phyloP scores from a whole-genome alignment of 495 filamentous ascomycete genomes.

The Lasiosphaeriaceae sp. region DNA sequence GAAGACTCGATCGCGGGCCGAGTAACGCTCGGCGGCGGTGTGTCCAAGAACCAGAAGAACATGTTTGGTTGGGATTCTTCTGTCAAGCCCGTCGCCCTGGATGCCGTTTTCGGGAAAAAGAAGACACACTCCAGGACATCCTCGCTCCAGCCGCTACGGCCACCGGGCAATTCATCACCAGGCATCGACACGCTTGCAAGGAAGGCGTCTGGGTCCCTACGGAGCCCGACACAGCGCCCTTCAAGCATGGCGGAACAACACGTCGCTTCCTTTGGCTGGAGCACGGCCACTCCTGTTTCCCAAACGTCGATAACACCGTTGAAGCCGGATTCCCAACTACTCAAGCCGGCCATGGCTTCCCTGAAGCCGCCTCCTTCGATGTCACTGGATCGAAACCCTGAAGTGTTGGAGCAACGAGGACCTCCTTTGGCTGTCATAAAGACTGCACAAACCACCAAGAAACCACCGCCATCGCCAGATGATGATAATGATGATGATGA shows the following conservation, averaged over 20 bases:
- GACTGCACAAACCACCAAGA: neutral
- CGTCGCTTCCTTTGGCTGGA: slow-evolving; percentile 37
- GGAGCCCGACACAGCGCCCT: slow-evolving; percentile 13
- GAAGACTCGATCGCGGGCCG: slow-evolving; percentile 53
- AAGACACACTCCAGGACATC: slow-evolving; percentile 19
- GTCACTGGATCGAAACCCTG: neutral
- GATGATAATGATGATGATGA: slow-evolving; percentile 51
- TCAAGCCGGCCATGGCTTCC: neutral
- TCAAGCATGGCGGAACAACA: slow-evolving; percentile 15
- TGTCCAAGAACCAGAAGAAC: slow-evolving; percentile 39
- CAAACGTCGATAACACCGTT: neutral
- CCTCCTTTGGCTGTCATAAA: neutral
- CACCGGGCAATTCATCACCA: neutral
- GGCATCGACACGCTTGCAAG: neutral
- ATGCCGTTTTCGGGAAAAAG: slow-evolving; percentile 40
- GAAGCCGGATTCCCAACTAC: neutral
- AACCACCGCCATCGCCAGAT: slow-evolving; percentile 11
- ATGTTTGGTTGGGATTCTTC: slow-evolving; percentile 55
- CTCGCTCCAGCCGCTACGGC: slow-evolving; percentile 14
- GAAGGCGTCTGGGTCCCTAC: slow-evolving; percentile 7
- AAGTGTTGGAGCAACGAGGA: neutral
- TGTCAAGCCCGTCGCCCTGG: slow-evolving; percentile 41
- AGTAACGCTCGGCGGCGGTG: slow-evolving; percentile 41
- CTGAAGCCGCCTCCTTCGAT: neutral
- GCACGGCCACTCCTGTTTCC: slow-evolving; percentile 15